A percentile compares a stretch with the other conserved stretches of the same genome.
These are phyloP conservation scores for Nemania sp. DNA, from an alignment of 2,329 filamentous ascomycete genomes.

Conservation along the genomic window DNA sequence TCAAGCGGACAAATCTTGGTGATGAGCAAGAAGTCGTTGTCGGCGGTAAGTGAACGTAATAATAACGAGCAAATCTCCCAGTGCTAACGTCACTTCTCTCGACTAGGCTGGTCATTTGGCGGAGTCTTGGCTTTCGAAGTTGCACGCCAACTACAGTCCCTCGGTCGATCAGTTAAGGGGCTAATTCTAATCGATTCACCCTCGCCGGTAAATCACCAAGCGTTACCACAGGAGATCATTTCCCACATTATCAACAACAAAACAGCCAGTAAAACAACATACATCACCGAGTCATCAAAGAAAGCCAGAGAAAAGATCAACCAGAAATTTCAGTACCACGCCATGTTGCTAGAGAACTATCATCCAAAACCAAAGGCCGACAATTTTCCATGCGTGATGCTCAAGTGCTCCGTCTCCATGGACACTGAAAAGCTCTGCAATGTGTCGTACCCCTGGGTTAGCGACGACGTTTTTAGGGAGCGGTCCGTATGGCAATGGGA, in stretches of 20 bases:
- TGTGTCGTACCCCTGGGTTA: slow-evolving; percentile 41
- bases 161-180: slow-evolving; percentile 53
- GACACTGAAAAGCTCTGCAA: slow-evolving; percentile 43
- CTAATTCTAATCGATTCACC: slow-evolving; percentile 61
- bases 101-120: slow-evolving; percentile 62
- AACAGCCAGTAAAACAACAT: background rate
- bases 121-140: slow-evolving; percentile 64
- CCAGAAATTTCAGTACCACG: slow-evolving; percentile 33
- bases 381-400: slow-evolving; percentile 39
- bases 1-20: slow-evolving; percentile 34
- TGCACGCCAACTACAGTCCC: slow-evolving; percentile 54
- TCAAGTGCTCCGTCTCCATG: slow-evolving; percentile 40
- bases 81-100: slow-evolving; percentile 1
- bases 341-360: slow-evolving; percentile 33
- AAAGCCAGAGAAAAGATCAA: slow-evolving; percentile 20
- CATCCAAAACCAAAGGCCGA: slow-evolving; percentile 1
- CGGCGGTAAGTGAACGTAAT: slow-evolving; percentile 53
- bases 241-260: slow-evolving; percentile 24
- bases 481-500: slow-evolving; percentile 42
- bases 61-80: background rate
- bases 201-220: slow-evolving; percentile 59
- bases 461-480: slow-evolving; percentile 28
- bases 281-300: slow-evolving; percentile 13
- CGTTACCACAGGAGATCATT: slow-evolving; percentile 55
- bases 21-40: slow-evolving; percentile 46